Evolutionary conservation across 192 early-diverging fungal genomes (phyloP).

Genomic region (Allomyces macrogynus): DNA sequence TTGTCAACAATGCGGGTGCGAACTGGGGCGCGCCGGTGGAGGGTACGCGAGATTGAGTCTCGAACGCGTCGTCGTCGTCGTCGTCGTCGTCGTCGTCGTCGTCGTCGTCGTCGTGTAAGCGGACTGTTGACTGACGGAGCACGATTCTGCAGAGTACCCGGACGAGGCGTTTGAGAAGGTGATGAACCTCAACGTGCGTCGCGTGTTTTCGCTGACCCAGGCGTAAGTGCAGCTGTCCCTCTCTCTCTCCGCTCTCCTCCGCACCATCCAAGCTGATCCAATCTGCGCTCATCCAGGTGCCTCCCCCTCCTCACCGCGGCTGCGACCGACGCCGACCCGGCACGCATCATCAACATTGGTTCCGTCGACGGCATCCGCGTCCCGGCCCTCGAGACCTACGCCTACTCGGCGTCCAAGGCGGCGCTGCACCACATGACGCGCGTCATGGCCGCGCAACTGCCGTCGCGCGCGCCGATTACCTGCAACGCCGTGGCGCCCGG

Average conservation of each 20-base stretch:
- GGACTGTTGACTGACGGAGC: no score
- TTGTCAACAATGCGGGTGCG: constrained; percentile 75
- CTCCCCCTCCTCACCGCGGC: constrained; percentile 45
- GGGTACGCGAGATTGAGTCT: no score
- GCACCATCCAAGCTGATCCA: constrained; percentile 1
- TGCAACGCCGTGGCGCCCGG: constrained; percentile 54
- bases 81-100: no score
- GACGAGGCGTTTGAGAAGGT: constrained; percentile 49
- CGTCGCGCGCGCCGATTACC: constrained; percentile 23
- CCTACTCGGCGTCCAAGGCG: constrained; percentile 61
- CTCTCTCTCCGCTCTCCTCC: no score
- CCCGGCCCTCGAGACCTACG: constrained; percentile 29
- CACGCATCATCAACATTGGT: constrained; percentile 80
- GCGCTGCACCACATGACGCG: constrained; percentile 53
- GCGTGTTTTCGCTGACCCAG: constrained; percentile 57
- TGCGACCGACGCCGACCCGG: constrained; percentile 28
- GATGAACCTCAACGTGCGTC: constrained; percentile 69
- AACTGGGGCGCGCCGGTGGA: constrained; percentile 28
- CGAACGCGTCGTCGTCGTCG: no score
- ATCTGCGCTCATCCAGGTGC: constrained; percentile 8
- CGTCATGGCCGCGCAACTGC: constrained; percentile 42
- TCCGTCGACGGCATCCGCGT: constrained; percentile 43
- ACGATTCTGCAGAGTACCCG: constrained; percentile 16
- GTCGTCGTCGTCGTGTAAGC: no score
- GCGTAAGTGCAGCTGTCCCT: constrained; percentile 17